These are phyloP conservation scores for Tylopilus sp. DNA, from an alignment of 1,284 basidiomycete species.

Conservation along the genomic window DNA sequence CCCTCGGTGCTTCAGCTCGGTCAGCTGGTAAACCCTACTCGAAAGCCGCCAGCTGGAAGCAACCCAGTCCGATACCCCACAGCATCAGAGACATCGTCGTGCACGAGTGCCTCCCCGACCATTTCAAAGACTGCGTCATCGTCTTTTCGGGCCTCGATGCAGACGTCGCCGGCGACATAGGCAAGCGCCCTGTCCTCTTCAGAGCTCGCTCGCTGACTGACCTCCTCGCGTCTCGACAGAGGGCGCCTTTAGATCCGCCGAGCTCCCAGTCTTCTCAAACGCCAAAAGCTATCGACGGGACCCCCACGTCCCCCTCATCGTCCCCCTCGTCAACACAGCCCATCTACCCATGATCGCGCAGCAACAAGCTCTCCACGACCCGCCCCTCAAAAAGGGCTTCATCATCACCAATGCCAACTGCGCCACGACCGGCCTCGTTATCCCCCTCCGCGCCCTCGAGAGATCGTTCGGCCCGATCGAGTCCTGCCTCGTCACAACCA, in stretches of 20 bases:
- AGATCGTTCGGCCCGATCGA: slow-evolving; percentile 92
- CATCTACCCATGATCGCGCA: slow-evolving; percentile 86
- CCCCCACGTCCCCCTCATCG: slow-evolving; percentile 93
- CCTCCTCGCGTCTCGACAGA: neutral
- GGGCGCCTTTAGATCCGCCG: slow-evolving; percentile 80
- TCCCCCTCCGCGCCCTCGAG: slow-evolving; percentile 92
- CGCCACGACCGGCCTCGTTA: slow-evolving; percentile 91
- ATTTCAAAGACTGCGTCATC: slow-evolving; percentile 81
- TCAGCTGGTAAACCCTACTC: slow-evolving; percentile 87
- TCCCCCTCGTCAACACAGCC: slow-evolving; percentile 91
- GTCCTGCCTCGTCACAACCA: slow-evolving; percentile 86
- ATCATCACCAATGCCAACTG: slow-evolving; percentile 99
- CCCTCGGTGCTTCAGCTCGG: slow-evolving; percentile 85
- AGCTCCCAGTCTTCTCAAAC: slow-evolving; percentile 95
- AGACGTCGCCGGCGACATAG: slow-evolving; percentile 93
- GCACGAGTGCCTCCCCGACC: slow-evolving; percentile 72
- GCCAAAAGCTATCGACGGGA: slow-evolving; percentile 97
- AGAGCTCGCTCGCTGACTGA: neutral
- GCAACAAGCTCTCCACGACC: slow-evolving; percentile 69
- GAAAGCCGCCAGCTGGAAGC: slow-evolving; percentile 89
- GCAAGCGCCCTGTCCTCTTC: slow-evolving; percentile 42
- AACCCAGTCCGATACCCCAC: slow-evolving; percentile 73
- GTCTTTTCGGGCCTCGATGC: slow-evolving; percentile 96
- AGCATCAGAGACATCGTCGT: slow-evolving; percentile 70
- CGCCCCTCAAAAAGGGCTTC: slow-evolving; percentile 82